Evolutionary conservation across 2,329 filamentous ascomycete genomes (phyloP).

Genomic region (Tothia fuscella): DNA sequence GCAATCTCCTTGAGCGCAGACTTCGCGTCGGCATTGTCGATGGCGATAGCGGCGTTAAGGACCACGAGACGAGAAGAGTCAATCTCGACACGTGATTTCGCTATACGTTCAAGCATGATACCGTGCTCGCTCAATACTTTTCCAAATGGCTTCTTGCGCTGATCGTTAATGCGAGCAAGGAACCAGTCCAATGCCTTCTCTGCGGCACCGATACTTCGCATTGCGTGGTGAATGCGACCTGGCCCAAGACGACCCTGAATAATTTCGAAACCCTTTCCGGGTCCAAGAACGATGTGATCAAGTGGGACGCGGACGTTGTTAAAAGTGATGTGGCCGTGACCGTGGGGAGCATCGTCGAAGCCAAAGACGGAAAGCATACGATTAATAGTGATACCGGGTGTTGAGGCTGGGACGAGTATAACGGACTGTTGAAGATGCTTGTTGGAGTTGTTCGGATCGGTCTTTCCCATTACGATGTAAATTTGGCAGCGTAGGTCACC

Average conservation of each 20-base stretch:
- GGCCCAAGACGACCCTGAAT: constrained; percentile 94
- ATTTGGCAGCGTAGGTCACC: constrained; percentile 86
- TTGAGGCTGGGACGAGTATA: constrained; percentile 68
- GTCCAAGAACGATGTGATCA: constrained; percentile 76
- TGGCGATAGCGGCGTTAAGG: constrained; percentile 88
- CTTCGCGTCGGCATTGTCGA: constrained; percentile 83
- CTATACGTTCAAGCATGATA: constrained; percentile 90
- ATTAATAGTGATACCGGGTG: constrained; percentile 81
- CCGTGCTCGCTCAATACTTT: constrained; percentile 80
- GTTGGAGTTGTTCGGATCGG: constrained; percentile 60
- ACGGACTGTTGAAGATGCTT: constrained; percentile 88
- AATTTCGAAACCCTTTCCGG: constrained; percentile 93
- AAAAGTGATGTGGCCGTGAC: constrained; percentile 87
- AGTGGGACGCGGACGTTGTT: constrained; percentile 79
- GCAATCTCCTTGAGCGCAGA: constrained; percentile 85
- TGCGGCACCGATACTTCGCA: constrained; percentile 84
- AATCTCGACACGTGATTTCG: constrained; percentile 84
- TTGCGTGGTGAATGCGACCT: constrained; percentile 93
- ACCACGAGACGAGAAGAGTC: constrained; percentile 83
- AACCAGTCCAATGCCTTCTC: constrained; percentile 92
- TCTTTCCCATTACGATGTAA: constrained; percentile 96
- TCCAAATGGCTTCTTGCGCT: constrained; percentile 80
- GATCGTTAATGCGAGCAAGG: constrained; percentile 85
- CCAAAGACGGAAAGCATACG: constrained; percentile 91
- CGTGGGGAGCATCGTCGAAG: constrained; percentile 96